Evolutionary conservation across 441 rosid species (phyloP), one percentile per base, ranked within the genome.

Genomic region (Populus hybrid): DNA sequence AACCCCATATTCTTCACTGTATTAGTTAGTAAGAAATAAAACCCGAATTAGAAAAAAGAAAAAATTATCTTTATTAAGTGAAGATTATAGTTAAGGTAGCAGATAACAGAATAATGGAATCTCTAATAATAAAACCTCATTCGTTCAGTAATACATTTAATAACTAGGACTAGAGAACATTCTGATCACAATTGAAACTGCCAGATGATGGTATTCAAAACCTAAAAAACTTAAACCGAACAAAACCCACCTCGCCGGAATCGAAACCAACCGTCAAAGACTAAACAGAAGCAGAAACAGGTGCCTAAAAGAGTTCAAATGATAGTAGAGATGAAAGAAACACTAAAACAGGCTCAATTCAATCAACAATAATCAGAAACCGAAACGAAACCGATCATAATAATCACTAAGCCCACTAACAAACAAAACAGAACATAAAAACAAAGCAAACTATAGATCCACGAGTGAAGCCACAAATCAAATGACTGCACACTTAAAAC

Each of bases 381-480:
- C 14, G 54, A 75, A 82, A 57, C 11, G 70, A 81, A 83, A 69
- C 80, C 77, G 76, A 79, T 73, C 77, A 24, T 38, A 76, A 46
- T 72, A 66, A 78, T 79, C 71, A 8, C 54, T 23, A 79, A 79
- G 71, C 65, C 54, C 81, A 61, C 36, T 23, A 21, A 70, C 59
- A 74, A 11, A 78, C 38, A 76, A 80, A 54, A 74, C 57, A 70
- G 57, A 78, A 18, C 76, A 65, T 6, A 71, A 28, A 69, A 67
- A 74, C 71, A 70, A 81, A 84, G 80, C 80, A 85, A 84, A 82
- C 74, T 57, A 83, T 74, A 91, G 99, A 93, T 95, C 97, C 84
- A 81, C 46, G 36, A 80, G 79, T 78, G 61, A 78, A 26, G 65
- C 36, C 74, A 67, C 69, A 77, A 78, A 74, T 69, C 67, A 70